Conservation (phyloP, 116 monocot species). For the Dioscorea cayenensis region DNA sequence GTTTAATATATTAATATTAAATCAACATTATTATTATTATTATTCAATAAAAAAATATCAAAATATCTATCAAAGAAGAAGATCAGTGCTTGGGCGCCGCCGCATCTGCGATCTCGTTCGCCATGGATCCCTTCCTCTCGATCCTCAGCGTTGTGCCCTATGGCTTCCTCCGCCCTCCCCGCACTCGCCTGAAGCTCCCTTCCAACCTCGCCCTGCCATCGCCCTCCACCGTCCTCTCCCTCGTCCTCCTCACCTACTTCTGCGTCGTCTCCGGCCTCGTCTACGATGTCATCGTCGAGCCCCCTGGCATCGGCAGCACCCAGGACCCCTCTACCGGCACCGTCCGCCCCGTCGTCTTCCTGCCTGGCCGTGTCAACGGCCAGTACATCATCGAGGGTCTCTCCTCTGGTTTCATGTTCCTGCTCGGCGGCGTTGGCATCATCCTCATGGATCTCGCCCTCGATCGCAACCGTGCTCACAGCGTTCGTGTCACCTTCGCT, state of each 20-base stretch:
- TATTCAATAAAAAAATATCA: no score
- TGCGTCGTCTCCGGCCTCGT: conserved; percentile 84
- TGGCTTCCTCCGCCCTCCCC: conserved; percentile 79
- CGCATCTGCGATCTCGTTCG: neutral
- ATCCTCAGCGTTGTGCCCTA: conserved; percentile 65
- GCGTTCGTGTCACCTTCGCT: conserved; percentile 62
- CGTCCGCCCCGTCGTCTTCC: conserved; percentile 79
- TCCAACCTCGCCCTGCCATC: conserved; percentile 54
- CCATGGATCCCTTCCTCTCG: conserved; percentile 48
- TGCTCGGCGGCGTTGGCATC: conserved; percentile 76
- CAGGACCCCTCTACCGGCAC: conserved; percentile 62
- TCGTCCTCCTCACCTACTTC: conserved; percentile 86
- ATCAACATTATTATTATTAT: no score
- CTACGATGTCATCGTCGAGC: conserved; percentile 96
- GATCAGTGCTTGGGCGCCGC: neutral
- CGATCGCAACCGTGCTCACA: conserved; percentile 55
- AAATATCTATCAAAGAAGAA: neutral
- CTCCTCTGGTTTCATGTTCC: conserved; percentile 94
- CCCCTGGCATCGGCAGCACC: conserved; percentile 83
- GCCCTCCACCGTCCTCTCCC: conserved; percentile 57
- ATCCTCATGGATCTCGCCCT: conserved; percentile 80
- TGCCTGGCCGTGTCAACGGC: conserved; percentile 80
- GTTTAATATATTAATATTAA: no score
- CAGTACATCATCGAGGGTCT: conserved; percentile 98
- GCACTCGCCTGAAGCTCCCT: conserved; percentile 64